These are phyloP conservation scores for Thelephora terrestris DNA, from an alignment of 1,284 basidiomycete genomes.

Conservation along the genomic window DNA sequence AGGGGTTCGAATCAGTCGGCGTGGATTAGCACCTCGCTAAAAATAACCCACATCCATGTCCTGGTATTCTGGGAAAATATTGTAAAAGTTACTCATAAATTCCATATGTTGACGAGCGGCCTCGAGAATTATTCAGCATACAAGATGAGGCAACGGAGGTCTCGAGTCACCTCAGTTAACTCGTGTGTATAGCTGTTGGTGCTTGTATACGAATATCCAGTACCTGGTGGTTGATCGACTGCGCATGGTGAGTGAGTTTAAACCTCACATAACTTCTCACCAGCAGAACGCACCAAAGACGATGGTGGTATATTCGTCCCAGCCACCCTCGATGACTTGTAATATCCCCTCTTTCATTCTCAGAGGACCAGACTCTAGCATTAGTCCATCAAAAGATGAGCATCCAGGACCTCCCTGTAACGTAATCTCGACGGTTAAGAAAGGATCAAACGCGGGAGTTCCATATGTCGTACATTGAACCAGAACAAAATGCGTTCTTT, in stretches of 20 bases:
- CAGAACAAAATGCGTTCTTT: constrained; percentile 88
- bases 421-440: constrained; percentile 1
- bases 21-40: constrained; percentile 9
- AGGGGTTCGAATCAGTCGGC: background rate
- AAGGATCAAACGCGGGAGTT: background rate
- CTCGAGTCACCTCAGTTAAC: constrained; percentile 50
- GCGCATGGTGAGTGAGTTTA: background rate
- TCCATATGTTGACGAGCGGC: constrained; percentile 73
- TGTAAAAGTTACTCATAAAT: constrained; percentile 84
- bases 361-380: constrained; percentile 98
- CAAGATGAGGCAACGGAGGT: background rate
- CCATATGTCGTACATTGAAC: constrained; percentile 70
- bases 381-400: constrained; percentile 91
- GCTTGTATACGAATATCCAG: constrained; percentile 85
- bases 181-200: constrained; percentile 82
- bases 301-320: constrained; percentile 98
- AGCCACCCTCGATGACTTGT: constrained; percentile 77
- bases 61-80: constrained; percentile 83
- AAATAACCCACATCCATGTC: constrained; percentile 62
- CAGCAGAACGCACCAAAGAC: constrained; percentile 63
- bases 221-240: constrained; percentile 97
- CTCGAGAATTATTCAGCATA: constrained; percentile 30
- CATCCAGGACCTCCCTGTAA: constrained; percentile 87
- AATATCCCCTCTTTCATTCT: constrained; percentile 65
- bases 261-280: background rate